phyloP scores from a whole-genome alignment of 257 asterid species.

The Dorcoceras hygrometricum region DNA sequence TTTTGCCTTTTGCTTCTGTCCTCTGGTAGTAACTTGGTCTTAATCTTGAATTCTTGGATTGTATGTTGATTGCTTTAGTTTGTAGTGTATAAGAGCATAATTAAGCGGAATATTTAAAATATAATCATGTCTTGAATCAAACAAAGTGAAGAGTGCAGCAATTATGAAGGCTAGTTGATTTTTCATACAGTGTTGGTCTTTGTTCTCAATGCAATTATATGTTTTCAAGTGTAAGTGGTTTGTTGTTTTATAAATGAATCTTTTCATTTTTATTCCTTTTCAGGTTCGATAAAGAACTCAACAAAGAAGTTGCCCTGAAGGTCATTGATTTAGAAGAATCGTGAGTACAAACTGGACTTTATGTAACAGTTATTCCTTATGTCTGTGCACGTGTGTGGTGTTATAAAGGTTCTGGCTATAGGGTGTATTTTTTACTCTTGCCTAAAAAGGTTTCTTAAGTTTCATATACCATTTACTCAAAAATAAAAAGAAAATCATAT shows the following conservation, averaged over 20 bases:
- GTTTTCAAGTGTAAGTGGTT: background rate
- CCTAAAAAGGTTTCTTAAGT: background rate
- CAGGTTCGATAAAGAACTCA: constrained; percentile 91
- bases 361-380: background rate
- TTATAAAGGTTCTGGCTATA: background rate
- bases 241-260: constrained; percentile 12
- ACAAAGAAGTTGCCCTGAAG: constrained; percentile 94
- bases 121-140: background rate
- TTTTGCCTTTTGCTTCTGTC: background rate
- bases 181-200: background rate
- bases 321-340: constrained; percentile 99
- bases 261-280: constrained; percentile 29
- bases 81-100: background rate
- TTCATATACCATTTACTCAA: background rate
- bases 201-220: constrained; percentile 4
- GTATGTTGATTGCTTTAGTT: background rate
- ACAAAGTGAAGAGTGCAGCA: background rate
- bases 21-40: background rate
- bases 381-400: background rate
- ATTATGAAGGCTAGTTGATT: constrained; percentile 6
- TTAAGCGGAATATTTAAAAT: background rate
- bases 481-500: too few relatives aligned
- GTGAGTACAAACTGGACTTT: constrained; percentile 53
- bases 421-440: background rate
- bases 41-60: background rate